phyloP scores from a whole-genome alignment of 352 stramenopile genomes.

The Thalassiosira hispida region DNA sequence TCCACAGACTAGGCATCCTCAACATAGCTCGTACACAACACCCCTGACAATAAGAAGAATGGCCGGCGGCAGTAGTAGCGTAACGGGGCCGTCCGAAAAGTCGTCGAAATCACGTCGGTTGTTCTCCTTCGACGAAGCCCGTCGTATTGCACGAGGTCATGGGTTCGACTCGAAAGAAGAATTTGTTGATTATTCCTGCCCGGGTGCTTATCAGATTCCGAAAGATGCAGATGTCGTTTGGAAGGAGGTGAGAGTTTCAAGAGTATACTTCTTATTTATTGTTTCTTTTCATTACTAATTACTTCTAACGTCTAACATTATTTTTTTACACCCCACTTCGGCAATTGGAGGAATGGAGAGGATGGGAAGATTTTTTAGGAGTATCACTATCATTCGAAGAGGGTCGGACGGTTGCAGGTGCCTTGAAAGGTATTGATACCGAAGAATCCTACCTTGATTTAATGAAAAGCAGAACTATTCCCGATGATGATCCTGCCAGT shows the following conservation, averaged over 20 bases:
- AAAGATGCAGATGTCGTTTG: slow-evolving; percentile 75
- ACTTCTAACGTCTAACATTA: no score
- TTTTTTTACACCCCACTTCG: not conserved
- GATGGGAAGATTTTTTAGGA: slow-evolving; percentile 78
- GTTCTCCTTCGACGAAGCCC: slow-evolving; percentile 67
- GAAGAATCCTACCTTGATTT: slow-evolving; percentile 64
- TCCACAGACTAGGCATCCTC: not conserved
- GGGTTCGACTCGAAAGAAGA: slow-evolving; percentile 68
- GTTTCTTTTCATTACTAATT: not conserved
- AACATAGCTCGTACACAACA: not conserved
- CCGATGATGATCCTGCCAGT: slow-evolving; percentile 60
- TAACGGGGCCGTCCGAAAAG: not conserved
- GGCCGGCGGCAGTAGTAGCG: not conserved
- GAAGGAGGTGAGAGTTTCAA: slow-evolving; percentile 28
- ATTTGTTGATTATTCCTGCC: slow-evolving; percentile 72
- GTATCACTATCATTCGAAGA: slow-evolving; percentile 55
- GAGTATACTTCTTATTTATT: not conserved
- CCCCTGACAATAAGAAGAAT: not conserved
- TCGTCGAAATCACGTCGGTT: slow-evolving; percentile 37
- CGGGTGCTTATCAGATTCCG: slow-evolving; percentile 72
- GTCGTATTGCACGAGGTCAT: slow-evolving; percentile 62
- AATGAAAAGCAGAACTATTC: slow-evolving; percentile 53
- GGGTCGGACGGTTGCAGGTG: slow-evolving; percentile 42
- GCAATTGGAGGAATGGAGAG: slow-evolving; percentile 48
- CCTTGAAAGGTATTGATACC: slow-evolving; percentile 38